Conservation (phyloP, 768 basidiomycete genomes). For the Coprinellus aureogranulatus region DNA sequence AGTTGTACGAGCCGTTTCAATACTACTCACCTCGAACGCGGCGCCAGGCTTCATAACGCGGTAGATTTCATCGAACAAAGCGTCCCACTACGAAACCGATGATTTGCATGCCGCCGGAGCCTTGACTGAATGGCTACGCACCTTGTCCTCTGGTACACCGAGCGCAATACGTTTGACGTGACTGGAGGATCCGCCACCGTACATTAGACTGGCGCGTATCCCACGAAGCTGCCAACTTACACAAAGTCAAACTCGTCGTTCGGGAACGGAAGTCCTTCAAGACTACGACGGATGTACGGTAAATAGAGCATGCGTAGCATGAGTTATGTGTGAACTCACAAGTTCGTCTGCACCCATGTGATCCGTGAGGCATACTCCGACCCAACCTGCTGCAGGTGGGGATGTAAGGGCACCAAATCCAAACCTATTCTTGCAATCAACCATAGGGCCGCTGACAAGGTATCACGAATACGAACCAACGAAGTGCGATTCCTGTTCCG, state of each 20-base stretch:
- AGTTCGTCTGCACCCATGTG: slow-evolving; percentile 72
- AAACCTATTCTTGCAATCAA: slow-evolving; percentile 40
- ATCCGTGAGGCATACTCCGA: slow-evolving; percentile 58
- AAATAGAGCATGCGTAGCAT: background rate
- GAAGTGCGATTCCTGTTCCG: slow-evolving; percentile 52
- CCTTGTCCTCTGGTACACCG: slow-evolving; percentile 76
- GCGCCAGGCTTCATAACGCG: slow-evolving; percentile 74
- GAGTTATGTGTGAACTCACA: slow-evolving; percentile 43
- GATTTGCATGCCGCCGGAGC: background rate
- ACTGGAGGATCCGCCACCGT: slow-evolving; percentile 27
- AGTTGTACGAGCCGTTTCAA: no score
- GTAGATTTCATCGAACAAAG: slow-evolving; percentile 62
- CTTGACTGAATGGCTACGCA: slow-evolving; percentile 26
- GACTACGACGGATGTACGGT: slow-evolving; percentile 33
- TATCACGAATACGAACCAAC: slow-evolving; percentile 46
- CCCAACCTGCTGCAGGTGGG: slow-evolving; percentile 62
- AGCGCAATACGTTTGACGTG: slow-evolving; percentile 70
- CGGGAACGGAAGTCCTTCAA: slow-evolving; percentile 68
- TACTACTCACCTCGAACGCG: slow-evolving; percentile 56
- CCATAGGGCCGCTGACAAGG: background rate
- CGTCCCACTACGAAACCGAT: slow-evolving; percentile 52
- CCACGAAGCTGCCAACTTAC: slow-evolving; percentile 37
- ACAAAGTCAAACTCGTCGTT: slow-evolving; percentile 77
- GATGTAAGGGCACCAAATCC: slow-evolving; percentile 71
- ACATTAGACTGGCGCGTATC: slow-evolving; percentile 5